Conservation (phyloP, 2,329 filamentous ascomycete species). For the Capronia americana region DNA sequence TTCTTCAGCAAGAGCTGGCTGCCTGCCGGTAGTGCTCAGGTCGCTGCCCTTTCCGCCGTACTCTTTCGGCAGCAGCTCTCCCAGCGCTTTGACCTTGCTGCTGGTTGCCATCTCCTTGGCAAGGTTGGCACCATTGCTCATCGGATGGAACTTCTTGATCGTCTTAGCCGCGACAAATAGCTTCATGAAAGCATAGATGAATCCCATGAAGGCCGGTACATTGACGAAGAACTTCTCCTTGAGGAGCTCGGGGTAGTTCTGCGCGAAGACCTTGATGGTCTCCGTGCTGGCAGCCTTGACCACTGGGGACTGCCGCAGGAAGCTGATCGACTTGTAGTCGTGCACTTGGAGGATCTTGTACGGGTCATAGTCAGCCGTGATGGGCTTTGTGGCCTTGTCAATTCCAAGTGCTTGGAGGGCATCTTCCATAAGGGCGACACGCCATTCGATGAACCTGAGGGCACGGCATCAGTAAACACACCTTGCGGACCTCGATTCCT, state of each 20-base stretch:
- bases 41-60: constrained; percentile 80
- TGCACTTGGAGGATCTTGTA: constrained; percentile 94
- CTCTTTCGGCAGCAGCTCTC: constrained; percentile 69
- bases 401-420: constrained; percentile 78
- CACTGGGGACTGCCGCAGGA: constrained; percentile 78
- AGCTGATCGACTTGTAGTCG: constrained; percentile 87
- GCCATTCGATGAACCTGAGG: constrained; percentile 83
- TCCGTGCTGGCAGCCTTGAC: constrained; percentile 78
- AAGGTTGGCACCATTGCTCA: constrained; percentile 74
- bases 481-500: neutral
- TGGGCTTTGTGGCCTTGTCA: constrained; percentile 69
- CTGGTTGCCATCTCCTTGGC: constrained; percentile 65
- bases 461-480: constrained; percentile 16
- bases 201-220: constrained; percentile 88
- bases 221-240: constrained; percentile 96
- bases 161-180: constrained; percentile 75
- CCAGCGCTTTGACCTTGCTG: constrained; percentile 44
- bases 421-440: constrained; percentile 87
- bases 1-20: constrained; percentile 30
- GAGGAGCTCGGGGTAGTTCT: constrained; percentile 87
- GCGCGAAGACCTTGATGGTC: constrained; percentile 80
- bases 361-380: constrained; percentile 76
- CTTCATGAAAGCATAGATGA: constrained; percentile 78
- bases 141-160: constrained; percentile 78
- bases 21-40: constrained; percentile 30